Percentiles rank a stretch among this genome's conserved stretches.
These are phyloP conservation scores for Lasiosphaeria miniovina DNA, from an alignment of 495 filamentous ascomycete species.

Conservation along the genomic window DNA sequence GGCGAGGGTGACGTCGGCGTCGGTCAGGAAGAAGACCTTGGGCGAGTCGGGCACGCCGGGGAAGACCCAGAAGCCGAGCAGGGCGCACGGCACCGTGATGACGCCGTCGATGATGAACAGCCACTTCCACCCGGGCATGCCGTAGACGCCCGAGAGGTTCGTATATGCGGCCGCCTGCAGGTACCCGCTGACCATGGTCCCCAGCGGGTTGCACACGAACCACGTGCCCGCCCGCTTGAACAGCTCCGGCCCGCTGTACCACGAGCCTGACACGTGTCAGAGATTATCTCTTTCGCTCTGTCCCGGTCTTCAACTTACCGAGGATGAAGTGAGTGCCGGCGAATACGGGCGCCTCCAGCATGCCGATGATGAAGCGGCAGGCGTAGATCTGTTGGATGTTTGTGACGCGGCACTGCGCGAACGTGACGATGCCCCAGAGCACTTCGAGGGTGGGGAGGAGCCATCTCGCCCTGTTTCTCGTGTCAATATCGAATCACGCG, in stretches of 20 bases:
- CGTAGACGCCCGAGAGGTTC: not conserved
- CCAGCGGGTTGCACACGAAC: not conserved
- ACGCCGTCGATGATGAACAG: not conserved
- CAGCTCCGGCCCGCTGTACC: not conserved
- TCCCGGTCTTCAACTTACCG: not conserved
- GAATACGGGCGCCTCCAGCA: constrained; percentile 21
- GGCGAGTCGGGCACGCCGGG: not conserved
- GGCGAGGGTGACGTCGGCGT: not conserved
- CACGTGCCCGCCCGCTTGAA: not conserved
- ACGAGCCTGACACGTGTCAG: not conserved
- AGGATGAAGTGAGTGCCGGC: not conserved
- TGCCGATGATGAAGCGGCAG: constrained; percentile 45
- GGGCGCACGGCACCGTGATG: not conserved
- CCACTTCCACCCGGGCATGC: not conserved
- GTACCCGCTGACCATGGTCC: not conserved
- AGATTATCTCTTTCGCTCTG: not conserved
- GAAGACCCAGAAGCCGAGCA: not conserved
- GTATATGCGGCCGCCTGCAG: not conserved
- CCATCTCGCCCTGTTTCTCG: constrained; percentile 32
- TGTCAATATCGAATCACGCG: constrained; percentile 28
- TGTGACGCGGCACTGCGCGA: constrained; percentile 33
- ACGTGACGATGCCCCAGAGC: constrained; percentile 36
- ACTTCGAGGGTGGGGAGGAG: constrained; percentile 34
- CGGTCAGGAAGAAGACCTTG: not conserved
- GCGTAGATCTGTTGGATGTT: constrained; percentile 32